These are phyloP conservation scores for Penicillium soppii DNA, from an alignment of 495 filamentous ascomycete species.

Conservation along the genomic window DNA sequence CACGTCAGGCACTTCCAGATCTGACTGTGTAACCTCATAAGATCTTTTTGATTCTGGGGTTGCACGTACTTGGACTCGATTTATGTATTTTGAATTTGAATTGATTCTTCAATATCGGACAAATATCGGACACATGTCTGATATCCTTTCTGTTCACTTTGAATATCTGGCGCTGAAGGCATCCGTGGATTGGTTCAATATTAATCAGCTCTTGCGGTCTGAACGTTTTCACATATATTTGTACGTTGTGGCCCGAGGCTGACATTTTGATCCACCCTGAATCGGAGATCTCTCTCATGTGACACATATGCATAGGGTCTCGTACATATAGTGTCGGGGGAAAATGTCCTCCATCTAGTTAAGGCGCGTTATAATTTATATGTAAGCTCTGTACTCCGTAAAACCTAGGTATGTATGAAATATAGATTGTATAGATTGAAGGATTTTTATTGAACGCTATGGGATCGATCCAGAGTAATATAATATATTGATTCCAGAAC, in stretches of 20 bases:
- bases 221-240: neutral
- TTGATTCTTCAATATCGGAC: too few species aligned
- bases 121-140: too few species aligned
- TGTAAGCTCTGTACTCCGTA: too few species aligned
- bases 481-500: constrained; percentile 1
- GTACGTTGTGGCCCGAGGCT: neutral
- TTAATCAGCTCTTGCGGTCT: neutral
- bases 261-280: constrained; percentile 7
- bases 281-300: constrained; percentile 14
- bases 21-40: constrained; percentile 6
- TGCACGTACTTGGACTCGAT: neutral
- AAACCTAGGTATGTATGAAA: too few species aligned
- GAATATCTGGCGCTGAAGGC: too few species aligned
- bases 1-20: constrained; percentile 10
- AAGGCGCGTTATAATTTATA: neutral
- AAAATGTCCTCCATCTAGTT: neutral
- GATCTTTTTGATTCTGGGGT: neutral
- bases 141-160: too few species aligned
- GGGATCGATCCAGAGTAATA: neutral
- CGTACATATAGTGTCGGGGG: constrained; percentile 4
- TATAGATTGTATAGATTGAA: neutral
- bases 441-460: neutral
- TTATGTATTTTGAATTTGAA: too few species aligned
- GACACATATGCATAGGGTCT: constrained; percentile 3
- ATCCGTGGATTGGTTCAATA: too few species aligned